A percentile compares a stretch with the other conserved stretches of the same genome.
Conservation (phyloP, 805 yeast species). For the Zygotorulaspora florentina region DNA sequence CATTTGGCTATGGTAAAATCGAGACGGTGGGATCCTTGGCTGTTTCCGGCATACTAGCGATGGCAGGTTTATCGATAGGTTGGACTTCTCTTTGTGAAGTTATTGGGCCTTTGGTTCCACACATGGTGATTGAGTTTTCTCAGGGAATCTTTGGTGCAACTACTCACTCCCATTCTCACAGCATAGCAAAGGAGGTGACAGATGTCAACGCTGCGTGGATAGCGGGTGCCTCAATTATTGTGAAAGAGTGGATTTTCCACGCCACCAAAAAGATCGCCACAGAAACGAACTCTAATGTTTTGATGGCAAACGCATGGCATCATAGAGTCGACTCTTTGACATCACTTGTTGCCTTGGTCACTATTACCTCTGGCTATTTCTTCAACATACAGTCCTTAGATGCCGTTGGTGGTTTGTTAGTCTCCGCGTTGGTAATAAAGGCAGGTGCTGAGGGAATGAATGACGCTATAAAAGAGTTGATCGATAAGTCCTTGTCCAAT, state of each 20-base stretch:
- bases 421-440: conserved; percentile 71
- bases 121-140: conserved; percentile 51
- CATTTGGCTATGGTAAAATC: conserved; percentile 87
- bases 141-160: conserved; percentile 33
- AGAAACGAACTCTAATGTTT: conserved; percentile 75
- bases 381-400: conserved; percentile 81
- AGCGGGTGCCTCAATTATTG: conserved; percentile 80
- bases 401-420: conserved; percentile 86
- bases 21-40: conserved; percentile 90
- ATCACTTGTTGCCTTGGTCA: conserved; percentile 81
- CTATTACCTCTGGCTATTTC: conserved; percentile 81
- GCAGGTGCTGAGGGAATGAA: conserved; percentile 79
- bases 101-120: conserved; percentile 64
- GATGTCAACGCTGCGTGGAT: conserved; percentile 94
- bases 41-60: conserved; percentile 74
- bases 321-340: conserved; percentile 93
- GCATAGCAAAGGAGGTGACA: conserved; percentile 41
- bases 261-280: conserved; percentile 80
- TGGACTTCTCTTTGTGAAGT: conserved; percentile 73
- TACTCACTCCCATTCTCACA: conserved; percentile 39
- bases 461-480: conserved; percentile 66
- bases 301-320: conserved; percentile 98
- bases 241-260: conserved; percentile 84
- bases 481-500: conserved; percentile 63
- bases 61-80: conserved; percentile 89